These are phyloP conservation scores for Pecoramyces ruminantium DNA, from an alignment of 192 early-diverging fungal genomes.

Conservation along the genomic window DNA sequence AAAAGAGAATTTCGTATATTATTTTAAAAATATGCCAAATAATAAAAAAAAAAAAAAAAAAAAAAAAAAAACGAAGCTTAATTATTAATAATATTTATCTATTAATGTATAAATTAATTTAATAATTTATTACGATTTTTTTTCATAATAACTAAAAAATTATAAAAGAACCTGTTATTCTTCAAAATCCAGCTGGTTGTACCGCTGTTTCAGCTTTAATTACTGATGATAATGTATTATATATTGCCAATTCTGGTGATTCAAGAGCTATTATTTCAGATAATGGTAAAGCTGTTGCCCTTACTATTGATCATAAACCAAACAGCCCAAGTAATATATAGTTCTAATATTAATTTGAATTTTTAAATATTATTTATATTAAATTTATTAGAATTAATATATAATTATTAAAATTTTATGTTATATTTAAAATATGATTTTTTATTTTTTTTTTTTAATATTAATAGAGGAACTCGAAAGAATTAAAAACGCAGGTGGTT, in stretches of 20 bases:
- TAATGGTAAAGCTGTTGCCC: slow-evolving; percentile 52
- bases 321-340: slow-evolving; percentile 48
- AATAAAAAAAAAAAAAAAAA: no score
- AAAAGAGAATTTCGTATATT: no score
- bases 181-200: slow-evolving; percentile 80
- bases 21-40: no score
- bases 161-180: slow-evolving; percentile 48
- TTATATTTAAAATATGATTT: no score
- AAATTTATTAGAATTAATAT: no score
- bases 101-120: no score
- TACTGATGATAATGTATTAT: slow-evolving; percentile 61
- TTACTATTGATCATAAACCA: slow-evolving; percentile 95
- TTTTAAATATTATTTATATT: no score
- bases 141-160: slow-evolving; percentile 1
- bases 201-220: slow-evolving; percentile 73
- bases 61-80: no score
- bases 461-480: slow-evolving; percentile 51
- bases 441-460: neutral
- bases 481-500: slow-evolving; percentile 82
- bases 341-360: no score
- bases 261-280: slow-evolving; percentile 75
- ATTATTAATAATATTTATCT: no score
- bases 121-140: no score
- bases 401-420: no score
- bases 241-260: slow-evolving; percentile 90